These are phyloP conservation scores for Aureobasidium sp. DNA, from an alignment of 2,329 filamentous ascomycete species.

Conservation along the genomic window DNA sequence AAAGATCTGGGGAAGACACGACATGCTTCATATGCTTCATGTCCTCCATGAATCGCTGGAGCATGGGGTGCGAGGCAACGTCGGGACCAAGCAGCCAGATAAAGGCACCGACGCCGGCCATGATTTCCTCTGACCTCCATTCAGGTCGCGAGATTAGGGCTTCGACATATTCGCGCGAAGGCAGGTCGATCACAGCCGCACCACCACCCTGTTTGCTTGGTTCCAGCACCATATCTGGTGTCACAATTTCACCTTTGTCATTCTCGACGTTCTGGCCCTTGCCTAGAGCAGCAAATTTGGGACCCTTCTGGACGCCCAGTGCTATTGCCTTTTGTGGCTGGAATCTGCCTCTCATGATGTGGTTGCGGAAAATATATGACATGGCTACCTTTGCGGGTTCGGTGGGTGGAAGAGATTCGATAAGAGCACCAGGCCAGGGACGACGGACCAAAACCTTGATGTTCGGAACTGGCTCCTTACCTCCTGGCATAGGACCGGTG, in stretches of 20 bases:
- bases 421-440: conserved; percentile 67
- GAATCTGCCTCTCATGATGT: conserved; percentile 75
- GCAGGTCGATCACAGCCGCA: conserved; percentile 74
- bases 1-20: conserved; percentile 66
- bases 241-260: conserved; percentile 61
- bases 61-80: conserved; percentile 53
- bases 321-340: conserved; percentile 56
- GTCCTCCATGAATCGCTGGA: conserved; percentile 64
- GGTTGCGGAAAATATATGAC: conserved; percentile 78
- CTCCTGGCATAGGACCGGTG: conserved; percentile 57
- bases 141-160: conserved; percentile 64
- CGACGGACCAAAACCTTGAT: conserved; percentile 65
- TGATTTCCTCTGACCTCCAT: conserved; percentile 59
- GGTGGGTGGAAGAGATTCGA: conserved; percentile 61
- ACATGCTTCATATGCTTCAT: conserved; percentile 62
- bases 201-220: conserved; percentile 61
- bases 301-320: conserved; percentile 56
- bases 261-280: conserved; percentile 57
- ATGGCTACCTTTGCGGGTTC: conserved; percentile 60
- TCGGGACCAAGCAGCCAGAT: conserved; percentile 76
- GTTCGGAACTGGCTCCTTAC: conserved; percentile 44
- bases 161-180: conserved; percentile 62
- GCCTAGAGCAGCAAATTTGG: conserved; percentile 54
- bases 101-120: conserved; percentile 59
- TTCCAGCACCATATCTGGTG: conserved; percentile 79